These are phyloP conservation scores for Trametes coccinea DNA, from an alignment of 768 basidiomycete species.

Conservation along the genomic window DNA sequence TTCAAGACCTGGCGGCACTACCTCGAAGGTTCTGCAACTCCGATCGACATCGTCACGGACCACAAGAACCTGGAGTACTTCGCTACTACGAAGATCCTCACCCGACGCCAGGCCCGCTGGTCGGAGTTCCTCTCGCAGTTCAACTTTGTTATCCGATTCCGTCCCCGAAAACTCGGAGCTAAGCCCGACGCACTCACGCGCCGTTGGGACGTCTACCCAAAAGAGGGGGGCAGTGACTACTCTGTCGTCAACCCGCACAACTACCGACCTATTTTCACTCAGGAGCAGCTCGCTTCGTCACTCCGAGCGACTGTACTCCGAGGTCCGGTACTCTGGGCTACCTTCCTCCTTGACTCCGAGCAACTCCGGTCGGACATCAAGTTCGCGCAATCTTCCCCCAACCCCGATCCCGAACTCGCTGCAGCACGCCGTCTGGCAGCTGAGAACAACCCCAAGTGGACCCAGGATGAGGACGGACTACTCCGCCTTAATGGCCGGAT, in stretches of 20 bases:
- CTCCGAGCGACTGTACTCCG: not conserved
- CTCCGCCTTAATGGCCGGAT: not conserved
- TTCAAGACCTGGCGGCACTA: slow-evolving; percentile 30
- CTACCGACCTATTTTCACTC: not conserved
- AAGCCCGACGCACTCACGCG: not conserved
- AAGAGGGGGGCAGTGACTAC: not conserved
- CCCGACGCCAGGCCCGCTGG: slow-evolving; percentile 40
- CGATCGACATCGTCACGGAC: slow-evolving; percentile 32
- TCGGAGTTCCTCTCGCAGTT: slow-evolving; percentile 26
- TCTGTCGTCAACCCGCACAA: not conserved
- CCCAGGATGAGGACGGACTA: not conserved
- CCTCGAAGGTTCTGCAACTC: slow-evolving; percentile 21
- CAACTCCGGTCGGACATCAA: not conserved
- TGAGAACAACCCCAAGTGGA: not conserved
- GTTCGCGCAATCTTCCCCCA: not conserved
- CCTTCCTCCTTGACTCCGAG: not conserved
- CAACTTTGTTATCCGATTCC: slow-evolving; percentile 18
- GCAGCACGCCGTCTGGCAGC: not conserved
- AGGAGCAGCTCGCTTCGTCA: not conserved
- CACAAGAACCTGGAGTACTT: slow-evolving; percentile 44
- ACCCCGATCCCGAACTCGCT: not conserved
- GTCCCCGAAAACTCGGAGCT: not conserved
- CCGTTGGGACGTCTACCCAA: not conserved
- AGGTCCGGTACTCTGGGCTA: not conserved
- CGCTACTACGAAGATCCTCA: slow-evolving; percentile 33